phyloP scores from a whole-genome alignment of 2,329 filamentous ascomycete species.

The Colletotrichum sidae region DNA sequence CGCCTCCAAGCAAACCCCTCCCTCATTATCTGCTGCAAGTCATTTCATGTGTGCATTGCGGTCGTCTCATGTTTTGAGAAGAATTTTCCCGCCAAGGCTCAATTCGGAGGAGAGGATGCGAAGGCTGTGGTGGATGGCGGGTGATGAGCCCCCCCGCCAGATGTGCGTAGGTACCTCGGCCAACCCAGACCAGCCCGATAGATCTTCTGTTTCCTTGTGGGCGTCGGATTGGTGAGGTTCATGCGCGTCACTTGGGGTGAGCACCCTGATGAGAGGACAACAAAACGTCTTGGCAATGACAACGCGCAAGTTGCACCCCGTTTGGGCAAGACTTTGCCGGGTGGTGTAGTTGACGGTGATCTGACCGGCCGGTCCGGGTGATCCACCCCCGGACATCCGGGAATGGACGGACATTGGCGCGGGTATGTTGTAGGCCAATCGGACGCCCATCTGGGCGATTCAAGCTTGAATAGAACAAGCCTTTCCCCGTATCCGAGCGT shows the following conservation, averaged over 20 bases:
- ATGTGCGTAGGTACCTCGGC: too few species aligned
- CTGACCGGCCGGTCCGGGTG: slow-evolving; percentile 8
- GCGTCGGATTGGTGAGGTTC: too few species aligned
- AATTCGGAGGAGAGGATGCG: not conserved
- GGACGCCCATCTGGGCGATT: slow-evolving; percentile 19
- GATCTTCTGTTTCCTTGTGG: not conserved
- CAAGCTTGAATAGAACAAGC: not conserved
- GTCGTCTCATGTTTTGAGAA: slow-evolving; percentile 14
- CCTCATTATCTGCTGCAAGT: not conserved
- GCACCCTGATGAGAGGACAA: too few species aligned
- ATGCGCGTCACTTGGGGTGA: not conserved
- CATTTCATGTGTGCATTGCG: not conserved
- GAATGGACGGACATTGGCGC: not conserved
- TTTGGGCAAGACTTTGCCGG: slow-evolving; percentile 3
- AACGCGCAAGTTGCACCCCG: not conserved
- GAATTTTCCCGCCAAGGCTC: slow-evolving; percentile 1
- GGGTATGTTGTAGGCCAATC: slow-evolving; percentile 7
- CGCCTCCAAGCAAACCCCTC: not conserved
- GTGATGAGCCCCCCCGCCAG: slow-evolving; percentile 5
- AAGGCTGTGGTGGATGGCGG: not conserved
- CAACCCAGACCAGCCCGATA: not conserved
- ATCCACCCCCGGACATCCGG: slow-evolving; percentile 2
- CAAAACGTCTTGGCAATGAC: not conserved
- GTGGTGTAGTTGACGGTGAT: not conserved
- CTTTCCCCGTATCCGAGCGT: not conserved